Conservation (phyloP, 164 flowering plant genomes). For the Aristolochia fimbriata region DNA sequence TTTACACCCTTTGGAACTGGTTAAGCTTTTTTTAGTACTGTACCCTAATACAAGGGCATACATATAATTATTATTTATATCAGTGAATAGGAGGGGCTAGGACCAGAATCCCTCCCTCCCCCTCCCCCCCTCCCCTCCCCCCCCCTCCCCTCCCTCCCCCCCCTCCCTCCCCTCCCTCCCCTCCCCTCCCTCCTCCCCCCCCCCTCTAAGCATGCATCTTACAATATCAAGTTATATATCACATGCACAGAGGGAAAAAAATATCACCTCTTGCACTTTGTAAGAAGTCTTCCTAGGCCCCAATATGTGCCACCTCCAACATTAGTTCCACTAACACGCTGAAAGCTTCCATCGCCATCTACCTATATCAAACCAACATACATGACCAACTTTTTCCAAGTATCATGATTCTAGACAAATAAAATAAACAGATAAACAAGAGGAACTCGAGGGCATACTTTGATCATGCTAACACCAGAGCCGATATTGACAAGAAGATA, state of each 20-base stretch:
- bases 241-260: not conserved
- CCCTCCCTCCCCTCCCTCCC: not conserved
- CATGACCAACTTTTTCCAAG: no score
- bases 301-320: constrained; percentile 96
- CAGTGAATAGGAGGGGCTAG: no score
- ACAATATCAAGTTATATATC: no score
- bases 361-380: constrained; percentile 33
- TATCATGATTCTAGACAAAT: no score
- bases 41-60: not conserved
- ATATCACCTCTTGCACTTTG: constrained; percentile 77
- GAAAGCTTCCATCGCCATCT: constrained; percentile 83
- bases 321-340: constrained; percentile 92
- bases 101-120: no score
- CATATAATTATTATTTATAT: no score
- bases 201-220: no score
- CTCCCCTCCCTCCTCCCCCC: no score
- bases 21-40: no score
- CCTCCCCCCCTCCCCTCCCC: no score
- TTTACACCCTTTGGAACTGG: no score
- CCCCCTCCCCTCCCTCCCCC: not conserved
- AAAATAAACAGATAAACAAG: not conserved
- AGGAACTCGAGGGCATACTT: constrained; percentile 29
- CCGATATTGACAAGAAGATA: constrained; percentile 97
- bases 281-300: constrained; percentile 79
- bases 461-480: constrained; percentile 91